These are phyloP conservation scores for Candida peoriensis DNA, from an alignment of 805 yeast genomes.

Conservation along the genomic window DNA sequence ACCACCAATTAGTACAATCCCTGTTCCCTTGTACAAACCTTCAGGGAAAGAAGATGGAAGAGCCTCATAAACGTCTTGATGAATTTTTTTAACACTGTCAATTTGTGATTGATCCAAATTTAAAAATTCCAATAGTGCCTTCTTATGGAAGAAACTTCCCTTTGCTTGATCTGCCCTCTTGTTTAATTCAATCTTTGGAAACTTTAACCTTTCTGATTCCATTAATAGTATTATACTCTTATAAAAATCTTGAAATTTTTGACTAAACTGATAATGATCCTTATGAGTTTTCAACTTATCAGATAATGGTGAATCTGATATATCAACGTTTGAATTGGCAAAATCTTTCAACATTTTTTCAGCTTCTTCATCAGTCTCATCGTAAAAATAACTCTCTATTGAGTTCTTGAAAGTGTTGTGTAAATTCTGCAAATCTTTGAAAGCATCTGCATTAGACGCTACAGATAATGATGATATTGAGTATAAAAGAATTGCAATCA, in stretches of 20 bases:
- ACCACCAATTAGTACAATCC: constrained; percentile 39
- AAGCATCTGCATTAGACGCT: too few species aligned
- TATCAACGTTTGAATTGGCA: constrained; percentile 7
- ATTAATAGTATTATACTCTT: constrained; percentile 9
- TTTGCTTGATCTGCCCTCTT: constrained; percentile 42
- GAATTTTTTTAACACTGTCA: not conserved
- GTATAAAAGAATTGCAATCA: constrained; percentile 2
- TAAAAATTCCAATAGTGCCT: constrained; percentile 11
- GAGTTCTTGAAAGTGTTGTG: not conserved
- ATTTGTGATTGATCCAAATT: constrained; percentile 22
- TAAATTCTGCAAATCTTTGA: not conserved
- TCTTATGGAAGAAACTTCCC: constrained; percentile 38
- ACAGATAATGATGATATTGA: constrained; percentile 4
- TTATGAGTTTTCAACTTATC: constrained; percentile 4
- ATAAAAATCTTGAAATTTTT: constrained; percentile 15
- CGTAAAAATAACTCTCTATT: constrained; percentile 4
- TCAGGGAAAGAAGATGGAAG: constrained; percentile 6
- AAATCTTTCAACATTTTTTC: constrained; percentile 4
- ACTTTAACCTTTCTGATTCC: constrained; percentile 8
- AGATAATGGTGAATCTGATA: constrained; percentile 3
- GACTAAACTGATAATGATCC: constrained; percentile 3
- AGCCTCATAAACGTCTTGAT: constrained; percentile 4
- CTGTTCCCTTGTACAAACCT: constrained; percentile 11
- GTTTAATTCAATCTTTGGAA: constrained; percentile 11
- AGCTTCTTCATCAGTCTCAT: constrained; percentile 1